Percentiles rank a stretch among this genome's conserved stretches.
Evolutionary conservation across 2,329 filamentous ascomycete species (phyloP).

Genomic region (Knoxdaviesia proteae): DNA sequence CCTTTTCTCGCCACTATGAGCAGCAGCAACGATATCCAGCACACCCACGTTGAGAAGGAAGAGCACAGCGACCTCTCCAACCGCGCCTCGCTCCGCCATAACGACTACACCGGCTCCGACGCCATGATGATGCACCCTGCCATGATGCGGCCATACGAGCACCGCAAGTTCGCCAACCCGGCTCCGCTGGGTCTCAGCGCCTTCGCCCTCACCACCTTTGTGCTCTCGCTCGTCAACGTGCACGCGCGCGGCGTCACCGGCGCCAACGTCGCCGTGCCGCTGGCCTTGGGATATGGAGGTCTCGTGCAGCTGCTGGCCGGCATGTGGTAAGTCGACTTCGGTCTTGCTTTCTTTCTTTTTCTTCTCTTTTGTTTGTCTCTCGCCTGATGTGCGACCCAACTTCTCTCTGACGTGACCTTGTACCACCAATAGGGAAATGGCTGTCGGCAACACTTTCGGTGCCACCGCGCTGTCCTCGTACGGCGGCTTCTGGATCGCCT

Average conservation of each 20-base stretch:
- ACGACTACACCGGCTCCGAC: conserved; percentile 3
- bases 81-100: neutral
- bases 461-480: conserved; percentile 65
- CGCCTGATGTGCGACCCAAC: neutral
- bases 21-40: conserved; percentile 3
- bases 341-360: neutral
- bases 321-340: conserved; percentile 49
- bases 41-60: conserved; percentile 3
- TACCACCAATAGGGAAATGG: conserved; percentile 46
- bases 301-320: conserved; percentile 61
- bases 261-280: conserved; percentile 46
- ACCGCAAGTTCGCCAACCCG: conserved; percentile 60
- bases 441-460: conserved; percentile 72
- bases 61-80: neutral
- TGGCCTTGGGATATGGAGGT: conserved; percentile 58
- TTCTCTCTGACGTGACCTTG: neutral
- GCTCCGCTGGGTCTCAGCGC: conserved; percentile 56
- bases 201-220: conserved; percentile 69
- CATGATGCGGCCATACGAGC: conserved; percentile 38
- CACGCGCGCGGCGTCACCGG: conserved; percentile 33
- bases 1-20: conserved; percentile 4
- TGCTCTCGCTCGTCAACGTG: conserved; percentile 57
- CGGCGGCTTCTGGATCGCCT: conserved; percentile 66
- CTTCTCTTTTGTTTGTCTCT: neutral
- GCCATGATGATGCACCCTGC: conserved; percentile 36